Conservation (phyloP, 805 yeast species). For the Brettanomyces anomalus region DNA sequence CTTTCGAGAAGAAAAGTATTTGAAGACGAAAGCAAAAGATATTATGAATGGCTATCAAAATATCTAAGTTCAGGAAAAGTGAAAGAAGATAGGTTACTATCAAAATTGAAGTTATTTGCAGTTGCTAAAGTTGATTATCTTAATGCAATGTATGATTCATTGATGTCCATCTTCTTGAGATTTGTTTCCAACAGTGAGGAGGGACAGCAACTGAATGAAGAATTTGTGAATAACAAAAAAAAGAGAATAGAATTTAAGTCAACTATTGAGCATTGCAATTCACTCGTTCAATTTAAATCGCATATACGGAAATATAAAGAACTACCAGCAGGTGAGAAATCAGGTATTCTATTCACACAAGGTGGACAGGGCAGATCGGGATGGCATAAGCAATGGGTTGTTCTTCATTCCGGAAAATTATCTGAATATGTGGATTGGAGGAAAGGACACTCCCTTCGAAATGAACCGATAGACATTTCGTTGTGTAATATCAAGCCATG, state of each 20-base stretch:
- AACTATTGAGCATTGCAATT: slow-evolving; percentile 11
- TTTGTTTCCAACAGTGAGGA: slow-evolving; percentile 7
- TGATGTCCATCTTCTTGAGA: slow-evolving; percentile 10
- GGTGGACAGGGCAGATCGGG: slow-evolving; percentile 56
- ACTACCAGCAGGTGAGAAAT: slow-evolving; percentile 8
- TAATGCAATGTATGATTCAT: slow-evolving; percentile 19
- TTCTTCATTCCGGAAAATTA: slow-evolving; percentile 56
- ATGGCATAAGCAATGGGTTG: slow-evolving; percentile 91
- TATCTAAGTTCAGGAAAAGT: slow-evolving; percentile 25
- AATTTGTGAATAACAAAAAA: slow-evolving; percentile 8
- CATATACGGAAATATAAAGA: slow-evolving; percentile 33
- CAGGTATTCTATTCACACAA: slow-evolving; percentile 46
- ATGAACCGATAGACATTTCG: slow-evolving; percentile 62
- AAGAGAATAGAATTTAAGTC: slow-evolving; percentile 12
- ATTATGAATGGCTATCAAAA: slow-evolving; percentile 28
- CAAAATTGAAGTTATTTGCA: slow-evolving; percentile 22
- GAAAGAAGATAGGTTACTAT: slow-evolving; percentile 25
- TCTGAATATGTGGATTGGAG: slow-evolving; percentile 78
- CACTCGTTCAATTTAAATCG: slow-evolving; percentile 24
- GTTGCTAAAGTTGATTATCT: slow-evolving; percentile 24
- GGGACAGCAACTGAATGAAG: slow-evolving; percentile 7
- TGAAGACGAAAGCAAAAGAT: slow-evolving; percentile 29
- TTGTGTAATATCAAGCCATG: slow-evolving; percentile 47
- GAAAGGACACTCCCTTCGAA: slow-evolving; percentile 50
- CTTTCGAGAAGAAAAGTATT: slow-evolving; percentile 17